phyloP scores from a whole-genome alignment of 306 rosid genomes.

The Fragaria iinumae region DNA sequence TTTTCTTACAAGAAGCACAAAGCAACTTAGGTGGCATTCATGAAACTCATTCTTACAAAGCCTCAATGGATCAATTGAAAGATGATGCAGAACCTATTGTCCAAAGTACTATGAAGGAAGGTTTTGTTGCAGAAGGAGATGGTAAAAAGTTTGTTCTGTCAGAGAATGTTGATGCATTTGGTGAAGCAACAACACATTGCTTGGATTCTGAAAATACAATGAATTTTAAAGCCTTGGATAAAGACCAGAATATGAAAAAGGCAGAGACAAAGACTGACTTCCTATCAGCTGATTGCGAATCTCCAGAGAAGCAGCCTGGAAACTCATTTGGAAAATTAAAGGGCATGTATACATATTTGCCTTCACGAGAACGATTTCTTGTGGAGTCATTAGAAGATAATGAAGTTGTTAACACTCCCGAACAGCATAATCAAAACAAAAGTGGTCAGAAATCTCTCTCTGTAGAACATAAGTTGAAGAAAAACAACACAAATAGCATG shows the following conservation, averaged over 20 bases:
- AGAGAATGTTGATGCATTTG: slow-evolving; percentile 20
- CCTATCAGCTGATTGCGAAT: slow-evolving; percentile 16
- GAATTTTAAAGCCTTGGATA: slow-evolving; percentile 26
- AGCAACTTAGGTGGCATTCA: slow-evolving; percentile 14
- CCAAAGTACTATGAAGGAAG: slow-evolving; percentile 19
- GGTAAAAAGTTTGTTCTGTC: slow-evolving; percentile 25
- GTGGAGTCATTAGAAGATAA: slow-evolving; percentile 30
- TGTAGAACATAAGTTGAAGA: slow-evolving; percentile 35
- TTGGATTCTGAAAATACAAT: slow-evolving; percentile 21
- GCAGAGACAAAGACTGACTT: slow-evolving; percentile 23
- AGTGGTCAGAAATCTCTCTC: slow-evolving; percentile 28
- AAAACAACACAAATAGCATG: slow-evolving; percentile 18
- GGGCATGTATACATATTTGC: slow-evolving; percentile 27
- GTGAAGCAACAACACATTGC: slow-evolving; percentile 23
- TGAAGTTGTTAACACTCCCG: slow-evolving; percentile 23
- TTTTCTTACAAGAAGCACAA: slow-evolving; percentile 20
- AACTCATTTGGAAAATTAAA: slow-evolving; percentile 31
- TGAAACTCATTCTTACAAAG: slow-evolving; percentile 22
- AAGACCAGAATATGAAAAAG: slow-evolving; percentile 21
- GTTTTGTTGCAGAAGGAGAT: slow-evolving; percentile 14
- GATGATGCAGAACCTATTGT: slow-evolving; percentile 24
- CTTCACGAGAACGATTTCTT: slow-evolving; percentile 27
- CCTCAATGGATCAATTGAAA: slow-evolving; percentile 20
- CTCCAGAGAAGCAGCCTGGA: slow-evolving; percentile 28
- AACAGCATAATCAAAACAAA: slow-evolving; percentile 28